Evolutionary conservation across 805 yeast species (phyloP).

Genomic region (Sugiyamaella marilandica): DNA sequence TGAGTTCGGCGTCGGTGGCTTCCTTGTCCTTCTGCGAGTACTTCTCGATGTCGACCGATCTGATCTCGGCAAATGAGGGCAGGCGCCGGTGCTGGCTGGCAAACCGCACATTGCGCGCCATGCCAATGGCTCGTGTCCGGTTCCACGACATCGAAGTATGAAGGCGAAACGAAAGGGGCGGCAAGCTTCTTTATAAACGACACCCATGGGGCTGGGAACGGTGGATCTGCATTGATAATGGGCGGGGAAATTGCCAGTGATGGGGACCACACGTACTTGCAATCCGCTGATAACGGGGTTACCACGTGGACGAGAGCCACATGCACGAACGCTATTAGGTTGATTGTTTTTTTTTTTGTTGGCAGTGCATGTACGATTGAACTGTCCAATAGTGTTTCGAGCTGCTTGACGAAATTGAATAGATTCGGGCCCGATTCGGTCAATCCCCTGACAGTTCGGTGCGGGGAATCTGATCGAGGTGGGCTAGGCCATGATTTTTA

Average conservation of each 20-base stretch:
- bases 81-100: conserved; percentile 16
- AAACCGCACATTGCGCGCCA: background rate
- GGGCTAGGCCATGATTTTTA: too few relatives aligned
- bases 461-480: too few relatives aligned
- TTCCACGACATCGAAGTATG: background rate
- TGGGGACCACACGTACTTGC: too few relatives aligned
- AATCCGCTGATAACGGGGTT: too few relatives aligned
- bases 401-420: too few relatives aligned
- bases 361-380: too few relatives aligned
- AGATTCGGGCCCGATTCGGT: too few relatives aligned
- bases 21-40: conserved; percentile 24
- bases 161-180: background rate
- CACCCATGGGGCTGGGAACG: background rate
- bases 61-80: conserved; percentile 33
- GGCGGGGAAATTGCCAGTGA: background rate
- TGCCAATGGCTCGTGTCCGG: background rate
- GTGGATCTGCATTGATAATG: background rate
- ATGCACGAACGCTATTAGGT: too few relatives aligned
- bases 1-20: conserved; percentile 17
- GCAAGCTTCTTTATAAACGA: background rate
- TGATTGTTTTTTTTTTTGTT: too few relatives aligned
- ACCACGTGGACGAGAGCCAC: too few relatives aligned
- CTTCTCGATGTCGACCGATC: conserved; percentile 29
- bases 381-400: too few relatives aligned
- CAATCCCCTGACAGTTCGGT: too few relatives aligned